These are phyloP conservation scores for Parmelia sp. DNA, from an alignment of 495 filamentous ascomycete genomes.

Conservation along the genomic window DNA sequence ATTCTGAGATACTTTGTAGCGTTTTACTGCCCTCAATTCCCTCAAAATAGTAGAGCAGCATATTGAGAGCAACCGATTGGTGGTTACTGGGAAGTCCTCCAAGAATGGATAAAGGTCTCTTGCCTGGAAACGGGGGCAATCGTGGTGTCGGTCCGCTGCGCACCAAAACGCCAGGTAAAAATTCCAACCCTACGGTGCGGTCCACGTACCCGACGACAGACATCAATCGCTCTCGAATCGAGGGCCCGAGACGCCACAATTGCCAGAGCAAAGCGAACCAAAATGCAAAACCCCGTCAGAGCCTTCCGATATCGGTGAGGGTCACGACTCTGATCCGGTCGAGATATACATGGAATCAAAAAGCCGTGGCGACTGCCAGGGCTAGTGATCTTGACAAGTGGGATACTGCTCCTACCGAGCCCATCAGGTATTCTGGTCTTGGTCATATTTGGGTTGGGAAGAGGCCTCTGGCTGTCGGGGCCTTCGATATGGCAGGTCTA, in stretches of 20 bases:
- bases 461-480: slow-evolving; percentile 12
- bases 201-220: neutral
- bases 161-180: neutral
- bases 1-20: neutral
- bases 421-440: slow-evolving; percentile 8
- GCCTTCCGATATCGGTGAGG: neutral
- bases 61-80: too few relatives aligned
- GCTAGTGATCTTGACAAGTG: neutral
- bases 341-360: neutral
- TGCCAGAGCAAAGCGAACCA: neutral
- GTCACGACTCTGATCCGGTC: neutral
- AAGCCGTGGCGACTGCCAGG: neutral
- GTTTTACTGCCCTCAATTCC: neutral
- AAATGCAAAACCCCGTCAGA: neutral
- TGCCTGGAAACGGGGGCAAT: neutral
- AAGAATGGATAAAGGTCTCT: neutral
- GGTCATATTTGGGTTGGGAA: slow-evolving; percentile 11
- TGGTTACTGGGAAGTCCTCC: neutral
- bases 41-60: neutral
- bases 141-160: neutral
- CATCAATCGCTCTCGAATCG: neutral
- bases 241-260: neutral
- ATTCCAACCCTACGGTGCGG: neutral
- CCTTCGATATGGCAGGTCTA: slow-evolving; percentile 14
- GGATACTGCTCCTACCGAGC: neutral